phyloP scores from a whole-genome alignment of 305 asterid genomes.

The Fraxinus paxiana region DNA sequence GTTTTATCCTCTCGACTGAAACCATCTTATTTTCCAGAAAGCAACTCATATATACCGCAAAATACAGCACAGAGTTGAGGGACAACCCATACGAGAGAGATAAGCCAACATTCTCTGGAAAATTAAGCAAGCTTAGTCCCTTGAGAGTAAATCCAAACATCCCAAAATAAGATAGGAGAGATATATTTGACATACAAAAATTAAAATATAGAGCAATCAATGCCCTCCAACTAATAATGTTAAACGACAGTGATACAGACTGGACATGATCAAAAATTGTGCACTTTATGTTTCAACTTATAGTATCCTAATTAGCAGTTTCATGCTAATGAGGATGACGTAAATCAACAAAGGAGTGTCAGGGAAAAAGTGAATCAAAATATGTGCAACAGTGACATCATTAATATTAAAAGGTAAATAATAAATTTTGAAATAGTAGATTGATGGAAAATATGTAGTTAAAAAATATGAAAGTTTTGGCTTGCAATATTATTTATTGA shows the following conservation, averaged over 20 bases:
- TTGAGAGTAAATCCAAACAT: background rate
- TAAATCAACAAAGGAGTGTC: background rate
- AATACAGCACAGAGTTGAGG: constrained; percentile 63
- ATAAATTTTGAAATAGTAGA: background rate
- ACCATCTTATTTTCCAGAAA: constrained; percentile 89
- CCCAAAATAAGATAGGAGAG: background rate
- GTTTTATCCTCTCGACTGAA: constrained; percentile 92
- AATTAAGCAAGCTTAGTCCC: constrained; percentile 13
- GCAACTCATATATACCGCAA: constrained; percentile 69
- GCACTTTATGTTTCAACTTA: background rate
- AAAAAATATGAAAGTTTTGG: background rate
- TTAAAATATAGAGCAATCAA: background rate
- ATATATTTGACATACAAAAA: background rate
- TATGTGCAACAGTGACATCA: background rate
- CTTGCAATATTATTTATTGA: background rate
- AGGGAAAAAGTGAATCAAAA: background rate
- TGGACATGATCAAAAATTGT: background rate
- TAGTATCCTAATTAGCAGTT: background rate
- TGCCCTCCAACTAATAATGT: background rate
- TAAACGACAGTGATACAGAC: background rate
- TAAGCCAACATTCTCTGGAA: constrained; percentile 84
- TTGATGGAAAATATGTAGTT: background rate
- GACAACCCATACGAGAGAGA: constrained; percentile 88
- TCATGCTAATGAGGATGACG: background rate
- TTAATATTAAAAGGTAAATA: background rate